Conservation (phyloP, 495 filamentous ascomycete genomes). For the Penicillium riverlandense region DNA sequence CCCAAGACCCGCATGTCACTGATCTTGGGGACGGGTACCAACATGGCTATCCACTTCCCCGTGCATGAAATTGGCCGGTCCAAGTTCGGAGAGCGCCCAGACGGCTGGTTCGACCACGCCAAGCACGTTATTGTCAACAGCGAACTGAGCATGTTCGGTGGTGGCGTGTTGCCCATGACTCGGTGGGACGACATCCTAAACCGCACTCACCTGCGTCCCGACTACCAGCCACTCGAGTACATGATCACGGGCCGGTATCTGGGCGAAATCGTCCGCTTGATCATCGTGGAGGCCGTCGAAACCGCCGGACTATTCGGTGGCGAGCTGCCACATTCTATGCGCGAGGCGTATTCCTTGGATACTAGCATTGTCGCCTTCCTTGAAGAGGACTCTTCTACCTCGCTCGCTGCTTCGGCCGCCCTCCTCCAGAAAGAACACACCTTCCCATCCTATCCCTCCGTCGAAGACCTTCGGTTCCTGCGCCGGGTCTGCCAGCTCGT, state of each 20-base stretch:
- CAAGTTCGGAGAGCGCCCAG: slow-evolving; percentile 46
- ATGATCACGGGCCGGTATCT: slow-evolving; percentile 83
- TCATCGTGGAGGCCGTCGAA: slow-evolving; percentile 61
- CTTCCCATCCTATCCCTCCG: slow-evolving; percentile 33
- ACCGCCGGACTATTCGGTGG: slow-evolving; percentile 42
- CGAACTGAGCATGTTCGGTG: slow-evolving; percentile 82
- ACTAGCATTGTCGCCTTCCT: slow-evolving; percentile 60
- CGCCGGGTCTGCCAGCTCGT: slow-evolving; percentile 45
- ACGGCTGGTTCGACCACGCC: slow-evolving; percentile 40
- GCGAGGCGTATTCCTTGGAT: slow-evolving; percentile 56
- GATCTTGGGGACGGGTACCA: slow-evolving; percentile 81
- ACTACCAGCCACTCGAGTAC: slow-evolving; percentile 87
- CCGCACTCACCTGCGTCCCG: slow-evolving; percentile 58
- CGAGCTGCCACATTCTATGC: slow-evolving; percentile 53
- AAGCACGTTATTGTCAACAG: slow-evolving; percentile 75
- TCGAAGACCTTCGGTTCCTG: slow-evolving; percentile 50
- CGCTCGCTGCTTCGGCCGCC: slow-evolving; percentile 35
- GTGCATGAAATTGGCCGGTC: slow-evolving; percentile 54
- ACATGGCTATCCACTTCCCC: slow-evolving; percentile 68
- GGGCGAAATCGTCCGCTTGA: slow-evolving; percentile 74
- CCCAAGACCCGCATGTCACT: slow-evolving; percentile 62
- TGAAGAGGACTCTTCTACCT: slow-evolving; percentile 41
- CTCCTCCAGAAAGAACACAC: slow-evolving; percentile 47
- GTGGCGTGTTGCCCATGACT: slow-evolving; percentile 58
- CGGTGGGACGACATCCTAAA: slow-evolving; percentile 72